Base-by-base conservation (phyloP, 257 asterid genomes). In the Nicotiana attenuata region DNA sequence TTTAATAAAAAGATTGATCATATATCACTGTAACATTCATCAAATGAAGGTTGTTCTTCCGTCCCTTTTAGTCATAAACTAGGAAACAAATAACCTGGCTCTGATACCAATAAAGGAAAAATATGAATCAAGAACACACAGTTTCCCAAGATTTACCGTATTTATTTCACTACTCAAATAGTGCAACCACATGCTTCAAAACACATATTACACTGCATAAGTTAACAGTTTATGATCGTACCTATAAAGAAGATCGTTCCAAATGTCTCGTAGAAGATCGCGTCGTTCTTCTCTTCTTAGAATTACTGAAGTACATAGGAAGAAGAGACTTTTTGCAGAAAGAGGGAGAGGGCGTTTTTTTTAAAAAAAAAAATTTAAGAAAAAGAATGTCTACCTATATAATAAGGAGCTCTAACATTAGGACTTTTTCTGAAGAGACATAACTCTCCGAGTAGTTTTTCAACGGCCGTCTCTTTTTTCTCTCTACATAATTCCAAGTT, bases 391-490 rank as follows among this genome's bases (percentile, higher is more conserved):
- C 47, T 57, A 71, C 60, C 50, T 45, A 45, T 71, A 71, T 71
- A 71, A 71, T n/a, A 33, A 1, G 78, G 50, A 71, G 78, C 26
- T 71, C 15, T 45, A 45, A 71, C 3, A 71, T 45, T 71, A 13
- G 78, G 78, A 15, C 60, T 71, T 71, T 71, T 71, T 47, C 78
- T 71, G 26, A 71, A 71, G 13, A 71, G 78, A 71, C 78, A 71
- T 57, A 71, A 71, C 15, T 71, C 78, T 13, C 78, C 78, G 24
- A 71, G 50, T 31, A 71, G 78, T 1, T 71, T 71, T 45, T 71
- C 78, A 13, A 71, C 78, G 0, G 78, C 24, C 3, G 78, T 71
- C 31, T 71, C 78, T 22, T 71, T 71, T 71, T 45, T 71, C 22
- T 71, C 78, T 71, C 50, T 71, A 3, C 22, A 22, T 22, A 71